Base-by-base conservation (phyloP, 2,329 filamentous ascomycete species). In the Trichoderma asperellum region DNA sequence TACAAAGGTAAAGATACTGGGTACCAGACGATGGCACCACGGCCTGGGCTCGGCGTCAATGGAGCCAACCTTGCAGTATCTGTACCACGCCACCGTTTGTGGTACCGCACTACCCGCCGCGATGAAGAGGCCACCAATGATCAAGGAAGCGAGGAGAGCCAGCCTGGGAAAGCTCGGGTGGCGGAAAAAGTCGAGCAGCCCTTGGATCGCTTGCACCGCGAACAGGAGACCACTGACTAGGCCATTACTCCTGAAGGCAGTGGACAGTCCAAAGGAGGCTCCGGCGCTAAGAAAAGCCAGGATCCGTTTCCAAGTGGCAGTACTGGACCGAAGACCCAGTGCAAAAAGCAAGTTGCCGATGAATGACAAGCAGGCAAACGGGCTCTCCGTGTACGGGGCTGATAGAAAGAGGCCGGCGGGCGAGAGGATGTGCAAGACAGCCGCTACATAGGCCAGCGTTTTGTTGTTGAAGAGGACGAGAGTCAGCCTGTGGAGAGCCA, bases 1-100 rank as follows among this genome's bases (percentile, higher is more conserved):
- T 2, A 98, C 95, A 83, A 92, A 98, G 0, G 89, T 86, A 80
- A 97, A 98, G 70, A 99, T 94, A 77, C 93, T 97, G 4, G 96
- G 96, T 14, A 94, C 72, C n/a, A 81, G 78, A 21, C 83, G 84
- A 24, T 79, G 77, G 78, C 96, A 99, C 96, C 96, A 99, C 4
- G 89, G 87, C 68, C 92, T 83, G 66, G 82, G 70, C 69, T 76
- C 75, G 8, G 74, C 74, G 55, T 76, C 75, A 21, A 76, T 72
- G 16, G 64, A 29, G 12, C 66, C 55, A 32, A 71, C 69, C 47
- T 73, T 70, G 75, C 93, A 97, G 78, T 91, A 97, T 52, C 88
- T 85, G 62, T 79, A 77, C 79, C 93, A 97, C 2, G 94, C 94
- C 43, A 91, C 74, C 59, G 85, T 82, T 77, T 99, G 96, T 8